Conservation (phyloP, 805 yeast genomes). For the Suhomyces vadensis region DNA sequence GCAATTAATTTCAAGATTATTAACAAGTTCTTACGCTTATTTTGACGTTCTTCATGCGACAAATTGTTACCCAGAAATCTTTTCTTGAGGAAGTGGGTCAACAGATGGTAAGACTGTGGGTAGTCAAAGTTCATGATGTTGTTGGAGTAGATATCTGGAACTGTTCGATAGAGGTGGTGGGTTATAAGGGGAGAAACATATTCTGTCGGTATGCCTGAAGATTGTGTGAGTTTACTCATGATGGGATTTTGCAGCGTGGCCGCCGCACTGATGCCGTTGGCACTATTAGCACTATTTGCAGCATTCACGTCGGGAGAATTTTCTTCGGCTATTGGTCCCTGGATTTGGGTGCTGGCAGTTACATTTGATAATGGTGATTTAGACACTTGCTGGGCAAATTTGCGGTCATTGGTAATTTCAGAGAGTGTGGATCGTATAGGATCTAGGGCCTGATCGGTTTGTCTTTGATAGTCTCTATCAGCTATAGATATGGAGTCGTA, state of each 20-base stretch:
- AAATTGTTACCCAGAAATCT: slow-evolving; percentile 56
- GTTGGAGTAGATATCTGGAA: slow-evolving; percentile 50
- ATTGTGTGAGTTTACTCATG: slow-evolving; percentile 7
- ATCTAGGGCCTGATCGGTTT: not conserved
- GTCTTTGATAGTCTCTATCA: not conserved
- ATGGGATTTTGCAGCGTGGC: slow-evolving; percentile 4
- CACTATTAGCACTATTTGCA: not conserved
- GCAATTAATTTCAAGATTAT: slow-evolving; percentile 59
- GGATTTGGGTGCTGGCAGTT: no score
- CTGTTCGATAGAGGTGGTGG: slow-evolving; percentile 55
- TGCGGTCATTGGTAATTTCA: not conserved
- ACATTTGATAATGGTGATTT: no score
- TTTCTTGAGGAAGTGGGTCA: slow-evolving; percentile 53
- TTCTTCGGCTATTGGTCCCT: not conserved
- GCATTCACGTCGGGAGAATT: not conserved
- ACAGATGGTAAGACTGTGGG: slow-evolving; percentile 62
- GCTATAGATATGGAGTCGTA: slow-evolving; percentile 10
- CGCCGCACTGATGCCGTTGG: no score
- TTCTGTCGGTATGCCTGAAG: slow-evolving; percentile 23
- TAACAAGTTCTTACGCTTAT: slow-evolving; percentile 34
- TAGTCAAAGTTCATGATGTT: slow-evolving; percentile 56
- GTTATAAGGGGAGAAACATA: slow-evolving; percentile 60
- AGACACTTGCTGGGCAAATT: not conserved
- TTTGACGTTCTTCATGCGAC: slow-evolving; percentile 27
- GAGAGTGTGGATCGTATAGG: not conserved